Evolutionary conservation across 1,284 basidiomycete species (phyloP), one percentile per base, ranked within the genome.

Genomic region (Hemileia vastatrix): DNA sequence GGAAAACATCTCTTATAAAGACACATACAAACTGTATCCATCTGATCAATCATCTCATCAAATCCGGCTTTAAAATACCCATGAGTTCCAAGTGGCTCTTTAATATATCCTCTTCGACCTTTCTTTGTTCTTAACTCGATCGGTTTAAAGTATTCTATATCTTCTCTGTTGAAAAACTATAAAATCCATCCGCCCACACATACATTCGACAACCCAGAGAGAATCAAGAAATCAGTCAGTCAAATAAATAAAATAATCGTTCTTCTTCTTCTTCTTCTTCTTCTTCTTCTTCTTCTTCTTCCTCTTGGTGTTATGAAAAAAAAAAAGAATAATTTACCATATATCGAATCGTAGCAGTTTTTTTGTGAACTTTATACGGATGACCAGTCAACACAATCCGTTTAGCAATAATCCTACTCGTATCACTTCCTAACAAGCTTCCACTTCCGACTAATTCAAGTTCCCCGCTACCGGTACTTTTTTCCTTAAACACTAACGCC

Each of bases 291-390:
- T n/a, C n/a, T n/a, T n/a, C n/a, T n/a, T n/a, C n/a, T n/a, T n/a
- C n/a, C n/a, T n/a, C n/a, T n/a, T n/a, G n/a, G n/a, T n/a, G n/a
- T n/a, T n/a, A 55, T 21, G 19, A 27, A 24, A 18, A 44, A 11
- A 40, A 33, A 19, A 8, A n/a, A 23, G 19, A n/a, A 54, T 19
- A 21, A 64, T 80, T 57, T 68, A 87, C 86, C 90, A 99, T 92
- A 80, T 96, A 98, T 52, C 94, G 86, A 70, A 98, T 86, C 4
- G 94, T 98, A 0, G 92, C 93, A 1, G 90, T 94, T 80, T 92
- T 94, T 76, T 93, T 93, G 81, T 98, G 94, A 3, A 97, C 86
- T 75, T 94, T 95, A 84, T 90, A 91, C 0, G 94, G 94, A 76
- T 96, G 92, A 0, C 94, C 94, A 0, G 92, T 92, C 27, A 99